Base-by-base conservation (phyloP, 1,139 yeast genomes). In the Taphrina flavorubra region DNA sequence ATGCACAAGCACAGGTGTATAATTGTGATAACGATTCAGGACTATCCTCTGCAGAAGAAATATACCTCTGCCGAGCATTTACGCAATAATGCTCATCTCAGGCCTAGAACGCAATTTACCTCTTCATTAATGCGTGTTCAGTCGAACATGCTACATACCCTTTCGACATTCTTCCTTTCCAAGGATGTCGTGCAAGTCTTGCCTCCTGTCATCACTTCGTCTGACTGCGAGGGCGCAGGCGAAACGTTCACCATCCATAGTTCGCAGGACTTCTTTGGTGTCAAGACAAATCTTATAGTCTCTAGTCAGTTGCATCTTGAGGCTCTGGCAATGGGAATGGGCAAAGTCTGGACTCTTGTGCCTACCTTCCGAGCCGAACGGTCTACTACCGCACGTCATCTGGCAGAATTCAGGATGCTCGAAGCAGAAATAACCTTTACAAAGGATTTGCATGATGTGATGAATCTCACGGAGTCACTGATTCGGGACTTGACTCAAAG, bases 221-320 rank as follows among this genome's bases (percentile, higher is more conserved):
- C 96, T 1, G 99, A 95, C 76, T 94, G 99, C 77, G 99, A 95
- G 80, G 99, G 99, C 18, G 98, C 97, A 0, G 98, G 99, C 1
- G 98, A 94, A 76, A 85, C 89, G 71, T 94, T 94, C 72, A 78
- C 78, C 55, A 79, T 90, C 11, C 84, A 82, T 72, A 39, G 47
- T 14, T 51, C 57, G 13, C 36, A 47, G 2, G 74, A 74, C 44
- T 92, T 91, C 76, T 90, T 90, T 75, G 92, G 90, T 0, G 78
- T 82, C 69, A 81, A 83, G 1, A 84, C 94, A 0, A 90, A 84
- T 73, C 80, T 95, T 71, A 89, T 98, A 0, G 99, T 95, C 0
- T 91, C 97, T 0, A 87, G 97, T 0, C 99, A 95, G 76, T 80
- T 95, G 70, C 99, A 95, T 78, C 78, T 95, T 40, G 99, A 95